Evolutionary conservation across 805 yeast genomes (phyloP), one percentile per base, ranked within the genome.

Genomic region (Zygoascus biomembranicola): DNA sequence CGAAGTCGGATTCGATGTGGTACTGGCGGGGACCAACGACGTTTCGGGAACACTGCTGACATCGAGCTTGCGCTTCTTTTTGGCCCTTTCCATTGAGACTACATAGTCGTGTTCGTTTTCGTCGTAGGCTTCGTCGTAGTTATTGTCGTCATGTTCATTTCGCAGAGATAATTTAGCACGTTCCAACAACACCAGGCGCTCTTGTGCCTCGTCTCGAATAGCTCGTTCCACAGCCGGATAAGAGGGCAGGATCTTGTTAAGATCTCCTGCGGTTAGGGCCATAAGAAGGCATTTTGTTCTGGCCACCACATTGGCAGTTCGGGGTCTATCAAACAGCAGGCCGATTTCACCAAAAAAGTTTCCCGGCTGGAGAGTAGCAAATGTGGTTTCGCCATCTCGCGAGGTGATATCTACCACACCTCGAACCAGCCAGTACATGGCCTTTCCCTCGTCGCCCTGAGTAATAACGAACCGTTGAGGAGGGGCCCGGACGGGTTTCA

Each of bases 321-420:
- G 71, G 18, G 90, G 90, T 49, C 90, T 71, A 64, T 83, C 82
- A 69, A 82, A 85, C 32, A 85, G 68, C 45, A 85, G 84, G 8
- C 92, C 92, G 52, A 85, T 85, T 62, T 86, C 92, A 13, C 94
- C 94, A 64, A 85, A 86, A 58, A 82, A 84, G 19, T 83, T 75
- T 1, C 92, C 92, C 3, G 83, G 76, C 2, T 77, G 75, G 8
- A 85, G 69, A 63, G 83, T 89, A 1, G 90, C 90, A 61, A 82
- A 83, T 2, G 81, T 74, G 2, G 86, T 77, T 67, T 85, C 92
- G 31, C 89, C 90, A 63, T 85, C 94, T 1, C 86, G 77, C 13
- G 87, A 81, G 0, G 89, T 80, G 11, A 86, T 88, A n/a, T 81
- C 80, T 2, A 85, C 92, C 0, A 82, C 76, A 2, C 94, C 94